Evolutionary conservation across 805 yeast genomes (phyloP).

Genomic region (Saturnispora besseyi): DNA sequence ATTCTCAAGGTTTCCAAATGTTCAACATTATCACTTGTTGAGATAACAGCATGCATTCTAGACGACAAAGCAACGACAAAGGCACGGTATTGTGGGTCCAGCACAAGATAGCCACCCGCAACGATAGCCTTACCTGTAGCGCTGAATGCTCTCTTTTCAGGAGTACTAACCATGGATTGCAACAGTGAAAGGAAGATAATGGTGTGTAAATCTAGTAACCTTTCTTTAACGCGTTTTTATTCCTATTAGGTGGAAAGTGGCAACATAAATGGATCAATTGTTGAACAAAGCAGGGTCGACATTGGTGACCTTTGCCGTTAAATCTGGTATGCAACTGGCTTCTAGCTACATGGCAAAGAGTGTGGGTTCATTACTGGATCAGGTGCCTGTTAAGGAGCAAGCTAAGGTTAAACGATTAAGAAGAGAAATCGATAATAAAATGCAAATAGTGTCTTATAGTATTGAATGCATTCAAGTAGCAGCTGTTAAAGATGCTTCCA

Average conservation of each 20-base stretch:
- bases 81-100: slow-evolving; percentile 66
- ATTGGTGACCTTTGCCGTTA: slow-evolving; percentile 70
- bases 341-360: slow-evolving; percentile 64
- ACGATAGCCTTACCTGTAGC: slow-evolving; percentile 94
- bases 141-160: slow-evolving; percentile 45
- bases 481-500: slow-evolving; percentile 54
- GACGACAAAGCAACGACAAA: slow-evolving; percentile 83
- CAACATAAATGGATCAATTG: slow-evolving; percentile 30
- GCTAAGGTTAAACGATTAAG: slow-evolving; percentile 29
- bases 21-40: neutral
- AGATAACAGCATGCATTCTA: slow-evolving; percentile 66
- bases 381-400: slow-evolving; percentile 46
- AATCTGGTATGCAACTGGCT: slow-evolving; percentile 68
- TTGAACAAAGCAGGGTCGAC: slow-evolving; percentile 56
- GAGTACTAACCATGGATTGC: neutral
- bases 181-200: neutral
- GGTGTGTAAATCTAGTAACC: neutral
- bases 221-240: slow-evolving; percentile 1
- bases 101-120: slow-evolving; percentile 91
- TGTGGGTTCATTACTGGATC: slow-evolving; percentile 45
- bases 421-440: slow-evolving; percentile 42
- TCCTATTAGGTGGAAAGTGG: neutral
- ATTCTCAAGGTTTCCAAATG: slow-evolving; percentile 23
- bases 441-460: slow-evolving; percentile 53
- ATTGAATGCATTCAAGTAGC: slow-evolving; percentile 58